These are phyloP conservation scores for Cavenderia fasciculata DNA, from an alignment of 78 protist species.

Conservation along the genomic window DNA sequence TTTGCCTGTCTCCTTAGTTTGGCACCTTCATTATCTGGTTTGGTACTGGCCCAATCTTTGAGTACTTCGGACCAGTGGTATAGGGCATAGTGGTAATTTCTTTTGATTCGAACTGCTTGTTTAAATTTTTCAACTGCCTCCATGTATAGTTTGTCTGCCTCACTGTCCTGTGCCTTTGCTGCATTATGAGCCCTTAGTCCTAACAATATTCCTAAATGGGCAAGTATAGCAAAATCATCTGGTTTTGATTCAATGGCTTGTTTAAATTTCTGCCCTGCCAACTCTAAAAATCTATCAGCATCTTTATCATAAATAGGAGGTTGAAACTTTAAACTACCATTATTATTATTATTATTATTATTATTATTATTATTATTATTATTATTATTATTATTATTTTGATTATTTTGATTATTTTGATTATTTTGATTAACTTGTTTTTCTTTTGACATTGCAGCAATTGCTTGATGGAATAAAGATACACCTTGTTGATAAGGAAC, in stretches of 20 bases:
- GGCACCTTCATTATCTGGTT: neutral
- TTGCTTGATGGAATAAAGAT: conserved; percentile 69
- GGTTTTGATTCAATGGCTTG: conserved; percentile 75
- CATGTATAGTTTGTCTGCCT: conserved; percentile 20
- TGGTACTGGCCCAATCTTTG: conserved; percentile 46
- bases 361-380: neutral
- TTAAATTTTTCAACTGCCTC: conserved; percentile 52
- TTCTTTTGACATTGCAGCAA: neutral
- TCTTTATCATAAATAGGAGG: too few relatives aligned
- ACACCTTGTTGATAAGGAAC: conserved; percentile 82
- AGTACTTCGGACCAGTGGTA: conserved; percentile 68
- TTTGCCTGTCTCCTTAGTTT: conserved; percentile 19
- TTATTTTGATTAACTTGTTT: neutral
- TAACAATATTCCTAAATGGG: conserved; percentile 75
- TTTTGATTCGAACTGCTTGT: conserved; percentile 25
- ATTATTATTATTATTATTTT: neutral
- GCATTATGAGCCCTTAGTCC: conserved; percentile 58
- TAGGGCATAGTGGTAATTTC: conserved; percentile 64
- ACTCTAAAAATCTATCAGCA: neutral
- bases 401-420: neutral
- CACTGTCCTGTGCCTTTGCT: neutral
- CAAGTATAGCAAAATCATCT: conserved; percentile 65
- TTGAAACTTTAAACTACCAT: too few relatives aligned
- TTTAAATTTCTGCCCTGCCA: conserved; percentile 58
- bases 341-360: neutral